Conservation (phyloP, 805 yeast genomes). For the Wickerhamiella nectarea region DNA sequence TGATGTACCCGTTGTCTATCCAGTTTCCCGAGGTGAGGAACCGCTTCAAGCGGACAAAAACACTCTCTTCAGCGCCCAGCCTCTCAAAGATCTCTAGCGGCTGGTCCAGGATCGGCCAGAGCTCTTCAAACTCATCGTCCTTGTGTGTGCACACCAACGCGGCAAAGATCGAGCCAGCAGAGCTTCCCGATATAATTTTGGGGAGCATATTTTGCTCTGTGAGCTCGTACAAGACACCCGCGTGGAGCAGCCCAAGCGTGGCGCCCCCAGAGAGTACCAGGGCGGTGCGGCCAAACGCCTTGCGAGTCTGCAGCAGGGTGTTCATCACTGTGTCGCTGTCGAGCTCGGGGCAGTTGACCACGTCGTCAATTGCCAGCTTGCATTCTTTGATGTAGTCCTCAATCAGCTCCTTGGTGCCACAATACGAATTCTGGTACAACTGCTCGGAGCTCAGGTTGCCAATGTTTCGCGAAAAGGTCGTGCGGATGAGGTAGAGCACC, state of each 20-base stretch:
- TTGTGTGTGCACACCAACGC: conserved; percentile 71
- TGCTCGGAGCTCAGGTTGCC: conserved; percentile 78
- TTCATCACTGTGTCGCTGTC: conserved; percentile 62
- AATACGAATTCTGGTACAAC: conserved; percentile 61
- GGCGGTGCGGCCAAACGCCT: conserved; percentile 89
- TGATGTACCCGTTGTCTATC: conserved; percentile 63
- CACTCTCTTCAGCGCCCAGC: conserved; percentile 39
- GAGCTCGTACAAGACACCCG: conserved; percentile 77
- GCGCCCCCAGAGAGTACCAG: conserved; percentile 93
- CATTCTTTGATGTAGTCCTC: conserved; percentile 79
- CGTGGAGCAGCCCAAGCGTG: conserved; percentile 81
- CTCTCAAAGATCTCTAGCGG: conserved; percentile 47
- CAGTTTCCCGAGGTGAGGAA: conserved; percentile 79
- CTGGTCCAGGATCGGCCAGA: conserved; percentile 34
- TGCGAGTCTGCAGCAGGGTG: conserved; percentile 73
- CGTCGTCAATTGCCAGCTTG: conserved; percentile 32
- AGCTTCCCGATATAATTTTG: conserved; percentile 78
- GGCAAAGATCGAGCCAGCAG: conserved; percentile 93
- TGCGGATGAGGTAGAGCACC: conserved; percentile 61
- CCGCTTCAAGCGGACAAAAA: conserved; percentile 39
- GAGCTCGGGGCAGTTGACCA: conserved; percentile 17
- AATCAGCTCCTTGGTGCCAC: conserved; percentile 74
- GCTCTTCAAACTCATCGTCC: conserved; percentile 44
- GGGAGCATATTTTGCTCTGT: conserved; percentile 68
- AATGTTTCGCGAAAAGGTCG: conserved; percentile 70